Evolutionary conservation across 2,329 filamentous ascomycete genomes (phyloP), one percentile per base, ranked within the genome.

Genomic region (Penicillium sp.): DNA sequence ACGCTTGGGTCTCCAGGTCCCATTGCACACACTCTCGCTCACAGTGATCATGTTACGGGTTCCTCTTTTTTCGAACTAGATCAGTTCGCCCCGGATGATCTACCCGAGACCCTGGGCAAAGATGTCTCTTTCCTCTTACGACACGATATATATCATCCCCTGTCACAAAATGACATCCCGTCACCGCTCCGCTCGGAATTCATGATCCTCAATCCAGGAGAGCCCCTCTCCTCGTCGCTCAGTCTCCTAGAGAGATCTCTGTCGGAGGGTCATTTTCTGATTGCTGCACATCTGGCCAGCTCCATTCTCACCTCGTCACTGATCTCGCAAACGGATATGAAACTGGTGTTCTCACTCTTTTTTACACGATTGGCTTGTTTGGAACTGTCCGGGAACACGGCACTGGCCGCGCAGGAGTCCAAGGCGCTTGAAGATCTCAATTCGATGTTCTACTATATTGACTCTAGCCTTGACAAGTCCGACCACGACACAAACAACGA

Each of bases 311-410:
- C 73, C 1, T 72, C 74, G 0, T 65, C 71, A 4, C 42, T 65
- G 24, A 61, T 73, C 32, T 63, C 63, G 6, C 63, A 68, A 7
- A 70, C 66, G 0, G 83, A 91, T 64, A 72, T 81, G 39, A 72
- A 73, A 5, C 75, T 78, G 24, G 88, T 96, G 44, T 88, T 96
- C 60, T 73, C 79, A 35, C 75, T 96, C 12, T 74, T 95, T 2
- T 90, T 95, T 69, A 85, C 84, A 1, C 83, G 91, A 1, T 77
- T 96, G 0, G 83, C 87, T 13, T 94, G 87, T 61, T 76, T 97
- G 5, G 86, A 89, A 35, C 77, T 96, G 2, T 84, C 90, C 39
- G 84, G 87, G 51, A 82, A 86, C 49, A 82, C 80, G 4, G 65
- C 80, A n/a, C 72, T 88, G 34, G 88, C 85, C 3, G 80, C 80